phyloP scores from a whole-genome alignment of 805 yeast species.

The Komagataella mondaviorum region DNA sequence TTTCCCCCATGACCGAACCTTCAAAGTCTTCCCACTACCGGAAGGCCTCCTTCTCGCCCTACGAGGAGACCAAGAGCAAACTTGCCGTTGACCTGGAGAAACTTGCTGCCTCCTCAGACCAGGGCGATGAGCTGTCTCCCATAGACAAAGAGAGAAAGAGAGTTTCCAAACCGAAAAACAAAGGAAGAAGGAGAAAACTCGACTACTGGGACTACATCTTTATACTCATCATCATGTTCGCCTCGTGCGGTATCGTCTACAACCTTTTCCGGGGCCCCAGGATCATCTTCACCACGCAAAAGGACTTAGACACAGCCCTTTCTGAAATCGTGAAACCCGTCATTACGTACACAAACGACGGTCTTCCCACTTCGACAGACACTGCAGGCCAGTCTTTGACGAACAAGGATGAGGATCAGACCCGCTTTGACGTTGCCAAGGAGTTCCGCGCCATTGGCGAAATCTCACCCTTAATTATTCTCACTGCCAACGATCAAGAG shows the following conservation, averaged over 20 bases:
- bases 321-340: not conserved
- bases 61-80: not conserved
- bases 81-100: not conserved
- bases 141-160: not conserved
- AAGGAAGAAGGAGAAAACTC: not conserved
- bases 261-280: not conserved
- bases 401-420: not conserved
- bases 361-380: not conserved
- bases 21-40: not conserved
- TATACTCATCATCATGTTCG: not conserved
- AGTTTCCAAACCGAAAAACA: not conserved
- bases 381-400: not conserved
- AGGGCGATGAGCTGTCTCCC: not conserved
- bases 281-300: not conserved
- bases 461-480: constrained; percentile 15
- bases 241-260: not conserved
- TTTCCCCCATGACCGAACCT: not conserved
- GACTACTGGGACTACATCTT: not conserved
- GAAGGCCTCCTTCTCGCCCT: not conserved
- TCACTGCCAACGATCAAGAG: constrained; percentile 13
- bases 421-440: constrained; percentile 8
- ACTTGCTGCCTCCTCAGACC: not conserved
- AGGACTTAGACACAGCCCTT: not conserved
- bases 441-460: constrained; percentile 21
- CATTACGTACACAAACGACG: not conserved